Evolutionary conservation across 75 land plant species (phyloP), one percentile per base, ranked within the genome.

Genomic region (Cunninghamia lanceolata): DNA sequence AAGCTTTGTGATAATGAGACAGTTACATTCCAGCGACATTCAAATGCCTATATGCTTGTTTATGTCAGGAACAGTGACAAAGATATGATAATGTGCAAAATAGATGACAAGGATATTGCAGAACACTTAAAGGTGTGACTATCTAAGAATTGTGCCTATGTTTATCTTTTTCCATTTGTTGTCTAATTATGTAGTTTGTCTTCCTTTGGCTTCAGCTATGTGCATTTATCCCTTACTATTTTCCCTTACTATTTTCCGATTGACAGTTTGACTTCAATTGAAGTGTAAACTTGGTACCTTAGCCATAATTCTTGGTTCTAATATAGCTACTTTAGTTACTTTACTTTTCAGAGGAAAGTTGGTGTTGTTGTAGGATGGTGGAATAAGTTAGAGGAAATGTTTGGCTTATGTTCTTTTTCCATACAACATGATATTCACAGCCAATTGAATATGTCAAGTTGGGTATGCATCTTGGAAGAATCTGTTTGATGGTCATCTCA

Each of bases 21-120:
- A 9, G 34, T 14, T 34, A 34, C 32, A 34, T 34, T 30, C 15
- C 4, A 10, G 75, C 75, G 36, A 73, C 34, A 73, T 73, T 73
- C 75, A 73, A 73, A 34, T 73, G 75, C 75, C 75, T 73, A 73
- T 34, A 73, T 73, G 75, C 75, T 73, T 34, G 75, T 73, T 73
- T 73, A 73, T 73, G 75, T 73, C 36, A 73, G 75, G 75, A 3
- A 73, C 15, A 73, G 38, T 73, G 75, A 73, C 75, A 73, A 73
- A 73, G 75, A 73, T 73, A 73, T 9, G 38, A 34, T 73, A 73
- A 73, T 73, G 75, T 73, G 75, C 75, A 73, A 73, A 32, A 11
- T 73, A 73, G 36, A 73, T 1, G 75, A 73, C 13, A 8, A 30
- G 15, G 75, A 73, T 34, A 73, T 73, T 11, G 3, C 36, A 32